Conservation (phyloP, 2,329 filamentous ascomycete genomes). For the Aspergillus uvarum region DNA sequence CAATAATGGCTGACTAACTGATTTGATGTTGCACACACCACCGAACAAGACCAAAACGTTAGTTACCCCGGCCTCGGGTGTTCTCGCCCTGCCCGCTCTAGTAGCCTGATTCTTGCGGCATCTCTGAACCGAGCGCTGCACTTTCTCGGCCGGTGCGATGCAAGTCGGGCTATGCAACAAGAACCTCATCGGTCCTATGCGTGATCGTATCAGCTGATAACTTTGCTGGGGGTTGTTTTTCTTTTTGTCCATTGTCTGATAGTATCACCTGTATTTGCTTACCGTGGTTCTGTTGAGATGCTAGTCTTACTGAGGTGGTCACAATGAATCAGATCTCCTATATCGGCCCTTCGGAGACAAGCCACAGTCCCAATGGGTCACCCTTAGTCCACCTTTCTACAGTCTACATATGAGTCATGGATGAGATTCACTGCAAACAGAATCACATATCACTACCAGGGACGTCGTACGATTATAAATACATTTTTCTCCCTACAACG, state of each 20-base stretch:
- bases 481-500: not conserved
- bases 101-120: constrained; percentile 8
- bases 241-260: constrained; percentile 3
- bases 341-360: not conserved
- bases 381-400: not conserved
- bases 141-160: constrained; percentile 4
- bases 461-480: constrained; percentile 6
- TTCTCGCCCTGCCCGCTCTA: not conserved
- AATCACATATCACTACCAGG: not conserved
- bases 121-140: constrained; percentile 1
- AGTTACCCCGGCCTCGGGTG: not conserved
- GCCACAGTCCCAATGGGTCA: not conserved
- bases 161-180: not conserved
- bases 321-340: constrained; percentile 3
- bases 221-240: not conserved
- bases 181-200: not conserved
- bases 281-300: not conserved
- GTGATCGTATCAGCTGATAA: constrained; percentile 6
- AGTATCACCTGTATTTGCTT: not conserved
- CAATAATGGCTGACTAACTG: not conserved
- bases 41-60: not conserved
- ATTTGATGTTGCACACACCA: too few relatives aligned
- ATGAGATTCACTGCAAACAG: not conserved
- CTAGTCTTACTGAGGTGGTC: not conserved
- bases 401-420: not conserved